A percentile compares a stretch with the other conserved stretches of the same genome.
These are phyloP conservation scores for Echinosophora koreensis DNA, from an alignment of 306 rosid genomes.

Conservation along the genomic window DNA sequence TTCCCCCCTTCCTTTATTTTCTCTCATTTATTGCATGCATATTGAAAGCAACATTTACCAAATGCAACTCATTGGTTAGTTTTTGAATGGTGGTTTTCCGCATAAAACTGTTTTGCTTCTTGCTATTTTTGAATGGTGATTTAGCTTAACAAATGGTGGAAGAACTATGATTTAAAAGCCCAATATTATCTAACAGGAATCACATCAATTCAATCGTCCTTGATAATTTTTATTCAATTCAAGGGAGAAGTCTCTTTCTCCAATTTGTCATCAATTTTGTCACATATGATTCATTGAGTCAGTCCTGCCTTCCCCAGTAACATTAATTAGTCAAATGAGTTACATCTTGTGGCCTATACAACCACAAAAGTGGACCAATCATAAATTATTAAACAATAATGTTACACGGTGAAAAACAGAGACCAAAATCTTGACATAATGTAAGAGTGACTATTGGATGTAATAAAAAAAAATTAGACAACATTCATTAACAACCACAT, in stretches of 20 bases:
- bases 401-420: no score
- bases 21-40: neutral
- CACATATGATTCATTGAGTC: slow-evolving; percentile 38
- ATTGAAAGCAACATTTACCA: slow-evolving; percentile 53
- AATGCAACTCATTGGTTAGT: slow-evolving; percentile 33
- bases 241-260: slow-evolving; percentile 41
- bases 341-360: slow-evolving; percentile 47
- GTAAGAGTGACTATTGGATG: no score
- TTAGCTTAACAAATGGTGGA: slow-evolving; percentile 31
- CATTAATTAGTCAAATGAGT: slow-evolving; percentile 46
- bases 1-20: neutral
- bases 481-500: no score
- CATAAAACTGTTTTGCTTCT: slow-evolving; percentile 37
- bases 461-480: no score
- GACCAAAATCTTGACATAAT: no score
- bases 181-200: no score
- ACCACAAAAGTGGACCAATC: slow-evolving; percentile 35
- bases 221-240: slow-evolving; percentile 34
- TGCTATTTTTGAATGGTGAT: slow-evolving; percentile 12
- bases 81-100: slow-evolving; percentile 48
- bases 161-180: neutral
- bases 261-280: slow-evolving; percentile 46
- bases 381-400: neutral
- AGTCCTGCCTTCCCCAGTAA: slow-evolving; percentile 25
- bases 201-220: slow-evolving; percentile 45